Percentiles rank a stretch among this genome's conserved stretches.
Conservation (phyloP, 352 stramenopile species). For the Phytophthora sp. region DNA sequence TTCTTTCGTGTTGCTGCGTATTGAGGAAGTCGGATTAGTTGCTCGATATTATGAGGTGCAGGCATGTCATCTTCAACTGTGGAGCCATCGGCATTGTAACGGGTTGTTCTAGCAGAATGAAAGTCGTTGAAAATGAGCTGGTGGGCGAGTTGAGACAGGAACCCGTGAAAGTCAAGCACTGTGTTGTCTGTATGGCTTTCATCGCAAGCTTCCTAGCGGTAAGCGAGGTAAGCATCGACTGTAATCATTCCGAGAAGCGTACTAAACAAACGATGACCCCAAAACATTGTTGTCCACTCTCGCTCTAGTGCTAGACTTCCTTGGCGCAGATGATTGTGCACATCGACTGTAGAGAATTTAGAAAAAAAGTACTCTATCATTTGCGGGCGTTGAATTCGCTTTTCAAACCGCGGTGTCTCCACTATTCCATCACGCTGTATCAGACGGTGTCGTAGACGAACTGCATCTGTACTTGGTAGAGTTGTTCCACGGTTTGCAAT, state of each 20-base stretch:
- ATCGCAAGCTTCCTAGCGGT: neutral
- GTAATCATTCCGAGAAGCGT: neutral
- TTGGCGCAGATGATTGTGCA: neutral
- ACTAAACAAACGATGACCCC: neutral
- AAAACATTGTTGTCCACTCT: neutral
- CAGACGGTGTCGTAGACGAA: neutral
- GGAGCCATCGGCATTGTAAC: neutral
- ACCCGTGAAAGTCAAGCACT: neutral
- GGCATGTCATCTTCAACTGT: neutral
- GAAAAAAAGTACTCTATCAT: neutral
- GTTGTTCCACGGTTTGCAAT: neutral
- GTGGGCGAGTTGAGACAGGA: neutral
- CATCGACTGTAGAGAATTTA: neutral
- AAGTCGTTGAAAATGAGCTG: neutral
- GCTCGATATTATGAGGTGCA: neutral
- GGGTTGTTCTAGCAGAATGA: neutral
- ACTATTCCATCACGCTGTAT: neutral
- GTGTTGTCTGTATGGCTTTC: neutral
- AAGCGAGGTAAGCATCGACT: neutral
- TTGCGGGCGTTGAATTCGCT: neutral
- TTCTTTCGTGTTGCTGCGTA: neutral
- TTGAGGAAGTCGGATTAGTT: neutral
- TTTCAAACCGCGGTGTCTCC: neutral
- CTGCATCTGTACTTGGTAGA: neutral
- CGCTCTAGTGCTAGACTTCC: neutral